phyloP scores from a whole-genome alignment of 2,329 filamentous ascomycete genomes.

The Botrytis fabae region DNA sequence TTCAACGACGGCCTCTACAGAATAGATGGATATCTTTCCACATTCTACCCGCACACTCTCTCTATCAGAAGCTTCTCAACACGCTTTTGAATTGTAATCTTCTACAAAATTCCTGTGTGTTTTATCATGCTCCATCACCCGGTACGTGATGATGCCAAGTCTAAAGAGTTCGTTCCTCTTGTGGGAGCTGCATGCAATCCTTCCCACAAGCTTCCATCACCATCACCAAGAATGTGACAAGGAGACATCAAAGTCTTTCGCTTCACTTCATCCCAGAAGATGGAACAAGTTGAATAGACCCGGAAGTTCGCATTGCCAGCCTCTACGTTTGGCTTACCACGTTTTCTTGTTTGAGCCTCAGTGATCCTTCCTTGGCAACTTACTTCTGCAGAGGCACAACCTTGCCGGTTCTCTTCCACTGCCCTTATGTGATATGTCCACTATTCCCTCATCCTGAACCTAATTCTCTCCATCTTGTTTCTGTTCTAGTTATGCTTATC shows the following conservation, averaged over 20 bases:
- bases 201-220: not conserved
- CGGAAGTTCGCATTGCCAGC: not conserved
- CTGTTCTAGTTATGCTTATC: not conserved
- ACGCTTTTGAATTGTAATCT: not conserved
- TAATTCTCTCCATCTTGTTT: constrained; percentile 17
- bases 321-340: constrained; percentile 3
- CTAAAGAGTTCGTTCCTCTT: not conserved
- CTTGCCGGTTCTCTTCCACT: not conserved
- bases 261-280: not conserved
- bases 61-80: not conserved
- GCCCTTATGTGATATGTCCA: not conserved
- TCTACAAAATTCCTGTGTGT: not conserved
- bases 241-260: not conserved
- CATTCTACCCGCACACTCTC: not conserved
- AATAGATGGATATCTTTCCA: not conserved
- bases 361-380: not conserved
- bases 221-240: not conserved
- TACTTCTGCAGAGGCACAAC: constrained; percentile 24
- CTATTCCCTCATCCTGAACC: constrained; percentile 3
- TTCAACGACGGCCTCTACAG: not conserved
- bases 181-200: not conserved
- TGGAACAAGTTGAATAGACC: not conserved
- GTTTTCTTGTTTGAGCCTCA: constrained; percentile 18
- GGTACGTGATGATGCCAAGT: not conserved
- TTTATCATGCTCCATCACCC: not conserved